These are phyloP conservation scores for Candida glucosophila DNA, from an alignment of 1,139 yeast species.

Conservation along the genomic window DNA sequence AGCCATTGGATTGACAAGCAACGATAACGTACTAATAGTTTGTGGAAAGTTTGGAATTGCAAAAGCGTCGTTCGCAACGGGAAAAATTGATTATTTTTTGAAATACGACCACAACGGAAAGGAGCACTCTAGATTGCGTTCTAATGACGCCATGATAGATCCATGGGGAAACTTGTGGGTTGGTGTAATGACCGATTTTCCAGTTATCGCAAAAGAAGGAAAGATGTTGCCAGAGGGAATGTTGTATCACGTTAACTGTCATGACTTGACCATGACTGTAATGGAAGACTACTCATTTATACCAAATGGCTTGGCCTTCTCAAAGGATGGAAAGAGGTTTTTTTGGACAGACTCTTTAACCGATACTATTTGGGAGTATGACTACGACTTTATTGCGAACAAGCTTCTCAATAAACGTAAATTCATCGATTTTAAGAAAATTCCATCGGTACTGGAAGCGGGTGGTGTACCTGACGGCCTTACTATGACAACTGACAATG, in stretches of 20 bases:
- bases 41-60: slow-evolving; percentile 56
- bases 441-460: slow-evolving; percentile 1
- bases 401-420: slow-evolving; percentile 33
- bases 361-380: slow-evolving; percentile 51
- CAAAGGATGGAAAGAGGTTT: slow-evolving; percentile 38
- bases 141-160: slow-evolving; percentile 68
- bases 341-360: slow-evolving; percentile 70
- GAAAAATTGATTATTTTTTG: slow-evolving; percentile 35
- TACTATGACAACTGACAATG: slow-evolving; percentile 51
- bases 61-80: slow-evolving; percentile 29
- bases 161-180: slow-evolving; percentile 64
- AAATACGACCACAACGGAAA: slow-evolving; percentile 31
- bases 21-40: slow-evolving; percentile 33
- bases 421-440: slow-evolving; percentile 25
- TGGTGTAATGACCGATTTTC: slow-evolving; percentile 65
- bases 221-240: slow-evolving; percentile 30
- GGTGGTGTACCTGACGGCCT: slow-evolving; percentile 63
- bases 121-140: slow-evolving; percentile 35
- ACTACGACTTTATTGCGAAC: slow-evolving; percentile 44
- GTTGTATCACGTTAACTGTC: slow-evolving; percentile 30
- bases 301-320: slow-evolving; percentile 79
- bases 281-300: slow-evolving; percentile 35
- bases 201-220: slow-evolving; percentile 14
- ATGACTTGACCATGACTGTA: slow-evolving; percentile 22
- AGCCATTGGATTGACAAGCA: slow-evolving; percentile 50